A percentile compares a stretch with the other conserved stretches of the same genome.
These are phyloP conservation scores for Colletotrichum tabaci DNA, from an alignment of 2,329 filamentous ascomycete species.

Conservation along the genomic window DNA sequence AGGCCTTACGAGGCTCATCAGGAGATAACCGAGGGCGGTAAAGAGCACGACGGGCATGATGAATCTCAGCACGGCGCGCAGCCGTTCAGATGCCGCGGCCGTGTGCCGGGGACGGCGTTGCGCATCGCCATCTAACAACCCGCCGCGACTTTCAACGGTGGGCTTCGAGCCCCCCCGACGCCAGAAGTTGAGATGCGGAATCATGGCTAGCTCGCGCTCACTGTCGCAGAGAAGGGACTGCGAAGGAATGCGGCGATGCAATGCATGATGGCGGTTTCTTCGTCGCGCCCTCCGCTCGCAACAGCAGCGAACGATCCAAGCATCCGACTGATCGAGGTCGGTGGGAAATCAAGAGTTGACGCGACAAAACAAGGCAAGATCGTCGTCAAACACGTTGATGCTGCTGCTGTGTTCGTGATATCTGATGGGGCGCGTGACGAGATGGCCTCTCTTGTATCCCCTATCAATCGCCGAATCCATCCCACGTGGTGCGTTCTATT, in stretches of 20 bases:
- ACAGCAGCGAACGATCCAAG: not conserved
- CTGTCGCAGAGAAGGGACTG: not conserved
- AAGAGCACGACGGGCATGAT: conserved; percentile 10
- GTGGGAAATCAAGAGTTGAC: no score
- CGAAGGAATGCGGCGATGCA: not conserved
- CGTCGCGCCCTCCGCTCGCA: no score
- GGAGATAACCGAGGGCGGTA: not conserved
- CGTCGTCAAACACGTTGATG: not conserved
- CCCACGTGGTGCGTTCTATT: conserved; percentile 41
- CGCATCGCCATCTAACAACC: not conserved
- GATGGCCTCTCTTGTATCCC: not conserved
- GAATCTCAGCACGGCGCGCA: not conserved
- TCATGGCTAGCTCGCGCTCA: not conserved
- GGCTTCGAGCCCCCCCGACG: not conserved
- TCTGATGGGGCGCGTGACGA: not conserved
- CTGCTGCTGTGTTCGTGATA: no score
- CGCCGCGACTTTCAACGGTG: not conserved
- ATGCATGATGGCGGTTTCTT: not conserved
- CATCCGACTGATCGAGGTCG: not conserved
- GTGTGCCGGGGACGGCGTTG: conserved; percentile 2
- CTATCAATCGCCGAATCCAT: conserved; percentile 25
- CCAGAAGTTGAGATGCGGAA: not conserved
- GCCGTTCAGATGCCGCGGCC: not conserved
- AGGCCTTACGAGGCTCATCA: conserved; percentile 14
- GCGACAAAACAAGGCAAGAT: conserved; percentile 1